A percentile compares a stretch with the other conserved stretches of the same genome.
phyloP scores from a whole-genome alignment of 2,329 filamentous ascomycete genomes.

The Colletotrichum sp. region DNA sequence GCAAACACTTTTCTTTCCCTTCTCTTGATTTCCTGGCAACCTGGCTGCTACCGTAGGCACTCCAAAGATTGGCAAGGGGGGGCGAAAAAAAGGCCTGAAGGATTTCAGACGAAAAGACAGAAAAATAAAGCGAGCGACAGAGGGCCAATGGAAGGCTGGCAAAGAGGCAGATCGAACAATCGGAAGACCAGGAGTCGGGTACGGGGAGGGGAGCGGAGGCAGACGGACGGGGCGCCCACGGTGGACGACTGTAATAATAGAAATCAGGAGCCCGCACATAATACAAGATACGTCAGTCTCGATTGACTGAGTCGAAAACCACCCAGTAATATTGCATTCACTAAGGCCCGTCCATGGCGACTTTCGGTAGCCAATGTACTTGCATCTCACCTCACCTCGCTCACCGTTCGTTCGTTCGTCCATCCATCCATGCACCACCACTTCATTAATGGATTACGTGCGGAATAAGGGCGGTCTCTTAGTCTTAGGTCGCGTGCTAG shows the following conservation, averaged over 20 bases:
- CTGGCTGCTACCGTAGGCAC: background rate
- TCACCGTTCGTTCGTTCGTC: background rate
- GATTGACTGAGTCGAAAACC: background rate
- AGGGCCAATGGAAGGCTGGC: background rate
- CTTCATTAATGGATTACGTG: background rate
- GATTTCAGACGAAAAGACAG: background rate
- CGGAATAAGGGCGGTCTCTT: background rate
- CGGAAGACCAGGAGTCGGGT: background rate
- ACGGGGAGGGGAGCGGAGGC: background rate
- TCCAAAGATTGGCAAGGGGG: background rate
- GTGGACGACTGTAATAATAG: slow-evolving; percentile 14
- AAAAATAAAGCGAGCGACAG: background rate
- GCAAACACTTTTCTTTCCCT: background rate
- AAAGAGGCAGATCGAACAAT: background rate
- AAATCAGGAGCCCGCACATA: background rate
- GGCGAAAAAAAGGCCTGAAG: background rate
- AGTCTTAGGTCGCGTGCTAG: background rate
- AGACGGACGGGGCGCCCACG: background rate
- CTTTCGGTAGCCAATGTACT: background rate
- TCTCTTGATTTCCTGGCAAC: background rate
- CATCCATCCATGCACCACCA: background rate
- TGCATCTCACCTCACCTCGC: background rate
- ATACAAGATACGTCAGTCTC: slow-evolving; percentile 9
- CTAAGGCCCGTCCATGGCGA: background rate
- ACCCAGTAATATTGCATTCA: background rate